Base-by-base conservation (phyloP, 176 grass and related monocot genomes). In the Carex scoparia region DNA sequence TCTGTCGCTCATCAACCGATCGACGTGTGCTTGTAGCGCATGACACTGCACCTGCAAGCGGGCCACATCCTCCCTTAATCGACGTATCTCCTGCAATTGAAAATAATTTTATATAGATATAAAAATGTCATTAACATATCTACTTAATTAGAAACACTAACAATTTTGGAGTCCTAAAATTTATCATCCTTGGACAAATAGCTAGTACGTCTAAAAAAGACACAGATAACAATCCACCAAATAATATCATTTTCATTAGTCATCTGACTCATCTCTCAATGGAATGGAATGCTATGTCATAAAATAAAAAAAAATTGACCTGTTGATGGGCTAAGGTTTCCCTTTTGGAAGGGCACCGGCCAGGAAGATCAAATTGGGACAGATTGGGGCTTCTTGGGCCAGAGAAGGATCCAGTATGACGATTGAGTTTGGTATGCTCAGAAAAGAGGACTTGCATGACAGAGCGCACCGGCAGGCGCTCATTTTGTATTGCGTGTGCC, bases 391-490 rank as follows among this genome's bases (percentile, higher is more conserved):
- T 94, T 71, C 90, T 86, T 38, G 65, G 66, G 49, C 86, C 85
- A 16, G 64, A 83, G 76, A 98, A 98, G 15, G 93, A 95, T 13
- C 87, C 81, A 12, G 93, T 84, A 5, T 95, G 81, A 40, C 90
- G 93, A 81, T 91, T 95, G 9, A 99, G 88, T 87, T 95, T 99
- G 60, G 86, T 87, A 88, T 99, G 93, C 85, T 99, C 96, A 4
- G 93, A 95, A 87, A 95, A 95, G 81, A 99, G 90, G 58, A 99
- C 96, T 84, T 99, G 93, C 83, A 99, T 86, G 49, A 95, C 93
- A 16, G 93, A 92, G 38, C 96, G 91, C 70, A 99, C 90, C 0
- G 96, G 88, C 55, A 99, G 81, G 71, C 96, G 93, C 69, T 99
- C 96, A 87, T 99, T 99, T 86, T 99, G 96, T 75, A 93, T 84